Evolutionary conservation across 495 filamentous ascomycete genomes (phyloP), one percentile per base, ranked within the genome.

Genomic region (Podospora didyma): DNA sequence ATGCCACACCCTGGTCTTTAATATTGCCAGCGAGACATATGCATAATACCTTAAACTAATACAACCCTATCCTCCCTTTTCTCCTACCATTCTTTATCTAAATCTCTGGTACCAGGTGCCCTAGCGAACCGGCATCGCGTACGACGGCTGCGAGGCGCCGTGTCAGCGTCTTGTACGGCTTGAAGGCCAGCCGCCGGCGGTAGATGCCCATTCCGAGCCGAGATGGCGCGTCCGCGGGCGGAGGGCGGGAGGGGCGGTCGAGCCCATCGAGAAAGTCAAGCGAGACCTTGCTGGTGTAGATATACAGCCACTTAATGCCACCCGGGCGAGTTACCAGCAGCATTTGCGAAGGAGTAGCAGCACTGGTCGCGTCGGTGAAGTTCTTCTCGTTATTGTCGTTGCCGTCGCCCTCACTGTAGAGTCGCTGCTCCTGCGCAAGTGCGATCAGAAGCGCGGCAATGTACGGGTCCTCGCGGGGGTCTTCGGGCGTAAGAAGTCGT

Each of bases 211-310:
- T 53, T 53, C 22, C 39, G 12, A 19, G 35, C 23, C 37, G 7
- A 11, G 35, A 22, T 19, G 39, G 35, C 51, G 39, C 37, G 39
- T 23, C 22, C 10, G 39, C 37, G 5, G 51, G 39, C 34, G 34
- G 51, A 46, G 39, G 35, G 39, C 2, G 20, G 11, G 51, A 53
- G 39, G 51, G 51, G 39, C 22, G 17, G 51, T 46, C 34, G 19
- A 53, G 37, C 51, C 31, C 3, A 28, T 44, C 51, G 51, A 53
- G 51, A 7, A 53, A 28, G 12, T 45, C 51, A 28, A 21, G 17
- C 37, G 51, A 53, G 7, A 53, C 21, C 37, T 45, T 45, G 23
- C 37, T 53, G 21, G 39, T 53, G 39, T 53, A 53, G 51, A 53
- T 45, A 26, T 53, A n/a, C 51, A 53, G 34, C 51, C 51, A 53